Base-by-base conservation (phyloP, 2,329 filamentous ascomycete genomes). In the Talaromyces sp. region DNA sequence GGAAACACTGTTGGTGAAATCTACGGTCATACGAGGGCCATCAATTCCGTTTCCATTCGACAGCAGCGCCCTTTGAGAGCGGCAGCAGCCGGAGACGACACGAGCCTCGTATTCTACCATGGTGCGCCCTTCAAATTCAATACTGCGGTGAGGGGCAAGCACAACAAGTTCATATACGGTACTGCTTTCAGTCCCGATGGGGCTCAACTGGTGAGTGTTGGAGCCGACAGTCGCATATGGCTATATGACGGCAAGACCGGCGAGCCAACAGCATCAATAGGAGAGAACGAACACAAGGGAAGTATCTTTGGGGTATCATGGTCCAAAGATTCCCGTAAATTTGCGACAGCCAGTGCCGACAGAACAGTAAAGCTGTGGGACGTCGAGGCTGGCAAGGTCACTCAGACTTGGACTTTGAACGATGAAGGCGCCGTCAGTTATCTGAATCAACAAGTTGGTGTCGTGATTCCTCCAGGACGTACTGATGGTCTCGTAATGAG, bases 341-440 rank as follows among this genome's bases (percentile, higher is more conserved):
- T 99, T 67, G 93, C 91, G 31, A 99, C 95, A 1, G 91, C 92
- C 16, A 96, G 92, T 71, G 93, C 92, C 8, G 95, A 99, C 74
- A 92, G 95, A 78, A 97, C 92, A 0, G 91, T 99, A 61, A 93
- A 92, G 75, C 84, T 97, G 28, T 99, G 95, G 95, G 93, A 98
- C 71, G 87, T 86, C 2, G 91, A 96, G 72, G 82, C 87, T 14
- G 91, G 89, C 37, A 89, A 89, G 72, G 85, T 86, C 21, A 81
- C 88, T 7, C 90, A 96, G 74, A 91, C 86, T 28, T 99, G 95
- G 95, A 85, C 85, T 66, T 85, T 98, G 73, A 92, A 93, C 23
- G 86, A 85, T 35, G 89, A 93, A 46, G 88, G 88, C 16, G 80
- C 79, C 50, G 84, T 88, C 65, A 92, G 86, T 72, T 82, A 97